Evolutionary conservation across 2,329 filamentous ascomycete genomes (phyloP), one percentile per base, ranked within the genome.

Genomic region (Fusarium solani-melongenae): DNA sequence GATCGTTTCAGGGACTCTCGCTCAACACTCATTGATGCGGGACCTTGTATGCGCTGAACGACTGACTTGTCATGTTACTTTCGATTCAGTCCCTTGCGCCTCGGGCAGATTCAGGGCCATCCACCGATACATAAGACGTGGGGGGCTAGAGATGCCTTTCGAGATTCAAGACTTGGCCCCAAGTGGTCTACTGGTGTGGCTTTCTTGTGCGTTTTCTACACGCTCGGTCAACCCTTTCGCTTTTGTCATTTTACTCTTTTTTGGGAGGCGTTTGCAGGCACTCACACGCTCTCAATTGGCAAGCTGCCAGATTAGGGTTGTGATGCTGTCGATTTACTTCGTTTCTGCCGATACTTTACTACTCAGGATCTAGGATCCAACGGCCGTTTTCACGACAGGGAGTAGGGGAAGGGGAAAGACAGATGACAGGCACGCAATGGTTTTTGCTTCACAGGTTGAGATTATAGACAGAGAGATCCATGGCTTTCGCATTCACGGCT

Each of bases 1-100:
- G 85, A 62, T 83, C 87, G 7, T 94, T 94, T 80, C 92, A 94
- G 80, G 89, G 92, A 11, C 84, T 95, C 20, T 95, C 93, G 3
- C 87, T 95, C 71, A 93, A 93, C 78, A 89, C 89, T 73, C 88
- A 88, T 69, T 90, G 78, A 83, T 70, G 24, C 24, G 56, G 64
- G 39, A 56, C 36, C 33, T 39, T 62, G 66, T 44, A 64, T 59
- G 60, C 49, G 44, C 65, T 69, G 58, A 64, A 64, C 39, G 20
- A 64, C 46, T 44, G 20, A 64, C 41, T 44, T 53, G 60, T 58
- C 62, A 41, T 33, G n/a, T 8, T 55, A n/a, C 64, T 70, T 24
- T 66, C 68, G 62, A 36, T 36, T 51, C 64, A 29, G 62, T 63
- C 64, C 31, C 49, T 69, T 69, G 15, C 61, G 49, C 57, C 46